Conservation (phyloP, 176 grass and related monocot genomes). For the Zoysia pacifica region DNA sequence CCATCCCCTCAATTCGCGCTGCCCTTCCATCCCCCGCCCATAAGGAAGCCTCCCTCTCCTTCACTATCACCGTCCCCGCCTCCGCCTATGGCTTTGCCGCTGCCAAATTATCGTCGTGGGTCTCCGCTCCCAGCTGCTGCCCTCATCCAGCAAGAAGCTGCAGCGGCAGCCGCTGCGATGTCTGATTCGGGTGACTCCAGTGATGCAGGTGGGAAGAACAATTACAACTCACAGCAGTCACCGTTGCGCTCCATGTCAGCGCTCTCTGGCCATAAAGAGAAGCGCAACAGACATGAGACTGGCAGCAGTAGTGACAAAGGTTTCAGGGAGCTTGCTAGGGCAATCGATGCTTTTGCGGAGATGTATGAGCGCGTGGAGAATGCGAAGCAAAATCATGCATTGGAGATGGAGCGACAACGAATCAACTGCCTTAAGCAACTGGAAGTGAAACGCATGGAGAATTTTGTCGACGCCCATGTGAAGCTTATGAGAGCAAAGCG, state of each 20-base stretch:
- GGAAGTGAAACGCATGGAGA: slow-evolving; percentile 91
- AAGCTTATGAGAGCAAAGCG: slow-evolving; percentile 77
- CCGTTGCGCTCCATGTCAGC: slow-evolving; percentile 53
- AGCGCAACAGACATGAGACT: slow-evolving; percentile 31
- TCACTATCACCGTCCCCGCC: slow-evolving; percentile 42
- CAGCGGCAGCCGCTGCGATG: slow-evolving; percentile 40
- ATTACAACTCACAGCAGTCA: slow-evolving; percentile 33
- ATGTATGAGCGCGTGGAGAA: slow-evolving; percentile 90
- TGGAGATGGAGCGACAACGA: slow-evolving; percentile 83
- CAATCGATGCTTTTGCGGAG: slow-evolving; percentile 76
- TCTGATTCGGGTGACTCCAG: slow-evolving; percentile 46
- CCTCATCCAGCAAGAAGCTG: slow-evolving; percentile 52
- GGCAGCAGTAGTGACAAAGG: slow-evolving; percentile 40
- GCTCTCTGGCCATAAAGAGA: slow-evolving; percentile 38
- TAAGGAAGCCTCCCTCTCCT: slow-evolving; percentile 32
- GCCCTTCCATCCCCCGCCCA: slow-evolving; percentile 6
- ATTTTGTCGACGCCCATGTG: slow-evolving; percentile 79
- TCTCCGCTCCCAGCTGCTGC: slow-evolving; percentile 44
- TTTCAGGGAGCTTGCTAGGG: slow-evolving; percentile 66
- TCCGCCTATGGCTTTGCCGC: slow-evolving; percentile 49
- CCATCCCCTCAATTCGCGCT: slow-evolving; percentile 5
- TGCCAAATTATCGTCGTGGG: slow-evolving; percentile 36
- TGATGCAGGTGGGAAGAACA: slow-evolving; percentile 36
- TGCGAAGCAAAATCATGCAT: slow-evolving; percentile 66
- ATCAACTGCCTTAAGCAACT: slow-evolving; percentile 78